A percentile compares a stretch with the other conserved stretches of the same genome.
These are phyloP conservation scores for Kregervanrija pseudodelftensis DNA, from an alignment of 805 yeast genomes.

Conservation along the genomic window DNA sequence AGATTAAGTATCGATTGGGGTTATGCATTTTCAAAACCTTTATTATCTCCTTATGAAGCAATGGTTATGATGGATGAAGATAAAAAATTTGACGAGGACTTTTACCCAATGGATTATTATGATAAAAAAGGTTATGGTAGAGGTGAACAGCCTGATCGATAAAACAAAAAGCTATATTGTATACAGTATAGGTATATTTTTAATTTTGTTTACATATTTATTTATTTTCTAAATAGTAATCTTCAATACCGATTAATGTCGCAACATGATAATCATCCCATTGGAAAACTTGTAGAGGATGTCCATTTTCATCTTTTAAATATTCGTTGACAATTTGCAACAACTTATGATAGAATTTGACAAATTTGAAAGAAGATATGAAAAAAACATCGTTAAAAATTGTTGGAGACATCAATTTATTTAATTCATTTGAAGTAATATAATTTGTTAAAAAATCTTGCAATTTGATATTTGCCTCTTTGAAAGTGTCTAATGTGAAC, in stretches of 20 bases:
- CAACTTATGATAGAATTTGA: slow-evolving; percentile 39
- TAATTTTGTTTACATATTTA: background rate
- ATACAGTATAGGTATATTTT: background rate
- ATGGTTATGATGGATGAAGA: slow-evolving; percentile 82
- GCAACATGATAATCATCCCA: slow-evolving; percentile 59
- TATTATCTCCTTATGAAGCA: slow-evolving; percentile 92
- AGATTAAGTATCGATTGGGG: slow-evolving; percentile 98
- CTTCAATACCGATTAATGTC: slow-evolving; percentile 65
- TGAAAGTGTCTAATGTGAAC: slow-evolving; percentile 39
- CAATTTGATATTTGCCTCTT: slow-evolving; percentile 36
- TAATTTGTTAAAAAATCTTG: slow-evolving; percentile 53
- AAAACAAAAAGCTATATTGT: slow-evolving; percentile 5
- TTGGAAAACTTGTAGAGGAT: slow-evolving; percentile 29
- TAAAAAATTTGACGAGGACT: slow-evolving; percentile 50
- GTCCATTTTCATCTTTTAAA: slow-evolving; percentile 24
- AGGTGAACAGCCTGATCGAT: slow-evolving; percentile 58
- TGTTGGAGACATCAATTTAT: slow-evolving; percentile 57
- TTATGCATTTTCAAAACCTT: slow-evolving; percentile 87
- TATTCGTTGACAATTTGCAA: slow-evolving; percentile 30
- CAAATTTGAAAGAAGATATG: slow-evolving; percentile 41
- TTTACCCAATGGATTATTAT: slow-evolving; percentile 96
- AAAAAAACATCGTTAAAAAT: slow-evolving; percentile 50
- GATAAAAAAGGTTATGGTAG: slow-evolving; percentile 86
- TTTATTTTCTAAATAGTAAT: slow-evolving; percentile 15
- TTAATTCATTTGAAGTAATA: slow-evolving; percentile 47